Evolutionary conservation across 805 yeast genomes (phyloP), one percentile per base, ranked within the genome.

Genomic region (Candida xiaguanensis): DNA sequence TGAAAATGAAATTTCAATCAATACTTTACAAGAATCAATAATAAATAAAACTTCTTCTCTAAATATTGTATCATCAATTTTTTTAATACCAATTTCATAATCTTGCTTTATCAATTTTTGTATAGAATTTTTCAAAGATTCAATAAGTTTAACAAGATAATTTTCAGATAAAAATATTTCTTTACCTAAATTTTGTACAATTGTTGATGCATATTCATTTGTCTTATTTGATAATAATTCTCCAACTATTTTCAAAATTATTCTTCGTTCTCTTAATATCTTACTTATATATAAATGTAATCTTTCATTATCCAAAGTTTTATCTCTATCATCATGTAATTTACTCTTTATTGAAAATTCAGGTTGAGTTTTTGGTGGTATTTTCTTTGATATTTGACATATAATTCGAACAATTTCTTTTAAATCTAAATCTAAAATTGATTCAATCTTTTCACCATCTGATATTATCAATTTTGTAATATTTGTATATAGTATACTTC

Each of bases 251-350:
- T 67, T 64, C n/a, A 78, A 50, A 0, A 77, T 58, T 1, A 65
- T 54, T 43, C 78, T 61, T 51, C 83, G 70, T 50, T 82, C 87
- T 40, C 67, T 58, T 40, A 78, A 56, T 1, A 75, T 59, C n/a
- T 54, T 56, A 15, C 62, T 53, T 7, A 64, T 59, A 49, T 70
- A 65, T n/a, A 67, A 45, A 12, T 54, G 36, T 13, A 64, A 42
- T 26, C 67, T 50, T 31, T 64, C 61, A 8, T 51, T 47, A 35
- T 62, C 59, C 34, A 52, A 48, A 18, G 42, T 38, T 27, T 47
- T 61, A 40, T 59, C 61, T 30, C 63, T 49, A 31, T 70, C 72
- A 39, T 62, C 72, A 1, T 67, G 63, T 15, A 62, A 47, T 27
- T 58, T 60, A 9, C 50, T 43, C 36, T 58, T 57, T 35, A 61